Percentiles rank a stretch among this genome's conserved stretches.
phyloP scores from a whole-genome alignment of 768 basidiomycete genomes.

The Cyathus striatus region DNA sequence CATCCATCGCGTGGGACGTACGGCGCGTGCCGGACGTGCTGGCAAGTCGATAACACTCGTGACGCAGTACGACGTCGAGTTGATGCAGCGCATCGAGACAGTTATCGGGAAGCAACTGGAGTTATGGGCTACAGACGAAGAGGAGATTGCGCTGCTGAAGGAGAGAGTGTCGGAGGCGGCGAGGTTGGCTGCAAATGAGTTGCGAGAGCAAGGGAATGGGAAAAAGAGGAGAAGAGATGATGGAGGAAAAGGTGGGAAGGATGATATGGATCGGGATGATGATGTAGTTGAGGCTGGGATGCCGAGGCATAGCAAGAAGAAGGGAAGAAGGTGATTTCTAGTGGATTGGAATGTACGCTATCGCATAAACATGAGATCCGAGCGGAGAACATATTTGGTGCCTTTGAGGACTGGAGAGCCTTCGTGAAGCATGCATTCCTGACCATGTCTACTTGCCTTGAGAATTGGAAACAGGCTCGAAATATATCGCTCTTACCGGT shows the following conservation, averaged over 20 bases:
- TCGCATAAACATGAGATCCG: conserved; percentile 64
- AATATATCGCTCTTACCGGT: conserved; percentile 36
- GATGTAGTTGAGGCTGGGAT: conserved; percentile 90
- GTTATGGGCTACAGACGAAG: conserved; percentile 79
- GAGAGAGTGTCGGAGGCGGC: conserved; percentile 90
- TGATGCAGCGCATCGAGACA: conserved; percentile 90
- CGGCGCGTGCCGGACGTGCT: conserved; percentile 94
- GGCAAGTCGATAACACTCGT: conserved; percentile 98
- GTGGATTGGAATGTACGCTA: too few relatives aligned
- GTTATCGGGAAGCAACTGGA: conserved; percentile 93
- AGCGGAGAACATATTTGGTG: conserved; percentile 69
- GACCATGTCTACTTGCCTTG: conserved; percentile 48
- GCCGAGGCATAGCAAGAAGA: conserved; percentile 58
- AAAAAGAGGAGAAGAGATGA: conserved; percentile 40
- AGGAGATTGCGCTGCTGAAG: conserved; percentile 81
- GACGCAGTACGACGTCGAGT: conserved; percentile 97
- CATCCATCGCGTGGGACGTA: conserved; percentile 96
- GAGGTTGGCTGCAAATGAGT: conserved; percentile 62
- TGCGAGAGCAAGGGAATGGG: conserved; percentile 65
- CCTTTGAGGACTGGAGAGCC: conserved; percentile 57
- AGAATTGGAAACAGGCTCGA: neutral
- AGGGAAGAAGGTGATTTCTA: conserved; percentile 37
- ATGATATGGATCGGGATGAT: conserved; percentile 88
- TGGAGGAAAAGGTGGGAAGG: conserved; percentile 48
- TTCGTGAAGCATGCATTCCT: conserved; percentile 70